Percentiles rank a stretch among this genome's conserved stretches.
Conservation (phyloP, 2,329 filamentous ascomycete species). For the Fusarium goolgardi region DNA sequence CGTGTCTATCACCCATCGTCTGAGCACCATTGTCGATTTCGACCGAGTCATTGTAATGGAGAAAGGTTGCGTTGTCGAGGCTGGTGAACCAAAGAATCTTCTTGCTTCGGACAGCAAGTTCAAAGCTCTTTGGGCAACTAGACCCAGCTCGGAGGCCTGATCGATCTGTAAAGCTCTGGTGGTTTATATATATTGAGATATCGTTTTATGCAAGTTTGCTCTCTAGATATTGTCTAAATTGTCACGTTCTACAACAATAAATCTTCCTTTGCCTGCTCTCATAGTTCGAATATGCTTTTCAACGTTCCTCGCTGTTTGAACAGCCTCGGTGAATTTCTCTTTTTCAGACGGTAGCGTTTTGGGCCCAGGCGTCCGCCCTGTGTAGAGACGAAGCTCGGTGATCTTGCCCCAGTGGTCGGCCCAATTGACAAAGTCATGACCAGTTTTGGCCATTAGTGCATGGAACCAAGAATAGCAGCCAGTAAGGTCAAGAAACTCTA, state of each 20-base stretch:
- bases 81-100: slow-evolving; percentile 44
- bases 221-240: slow-evolving; percentile 35
- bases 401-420: slow-evolving; percentile 65
- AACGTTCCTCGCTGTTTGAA: slow-evolving; percentile 55
- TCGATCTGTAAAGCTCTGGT: not conserved
- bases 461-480: slow-evolving; percentile 68
- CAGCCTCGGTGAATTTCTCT: slow-evolving; percentile 51
- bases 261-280: slow-evolving; percentile 61
- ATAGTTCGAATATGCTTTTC: slow-evolving; percentile 61
- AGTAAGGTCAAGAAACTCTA: slow-evolving; percentile 71
- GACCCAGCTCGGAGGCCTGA: not conserved
- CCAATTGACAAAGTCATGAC: slow-evolving; percentile 66
- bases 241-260: slow-evolving; percentile 62
- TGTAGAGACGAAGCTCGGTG: slow-evolving; percentile 57
- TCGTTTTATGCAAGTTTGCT: not conserved
- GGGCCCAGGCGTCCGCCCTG: slow-evolving; percentile 56
- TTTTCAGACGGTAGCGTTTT: slow-evolving; percentile 51
- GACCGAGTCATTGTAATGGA: slow-evolving; percentile 48
- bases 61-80: slow-evolving; percentile 44
- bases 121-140: slow-evolving; percentile 49
- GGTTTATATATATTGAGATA: not conserved
- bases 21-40: slow-evolving; percentile 57
- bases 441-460: slow-evolving; percentile 58
- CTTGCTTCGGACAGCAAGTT: slow-evolving; percentile 38
- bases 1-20: slow-evolving; percentile 55